A percentile compares a stretch with the other conserved stretches of the same genome.
Evolutionary conservation across 148 eudicot species (phyloP).

Genomic region (Rhododendron ovatum): DNA sequence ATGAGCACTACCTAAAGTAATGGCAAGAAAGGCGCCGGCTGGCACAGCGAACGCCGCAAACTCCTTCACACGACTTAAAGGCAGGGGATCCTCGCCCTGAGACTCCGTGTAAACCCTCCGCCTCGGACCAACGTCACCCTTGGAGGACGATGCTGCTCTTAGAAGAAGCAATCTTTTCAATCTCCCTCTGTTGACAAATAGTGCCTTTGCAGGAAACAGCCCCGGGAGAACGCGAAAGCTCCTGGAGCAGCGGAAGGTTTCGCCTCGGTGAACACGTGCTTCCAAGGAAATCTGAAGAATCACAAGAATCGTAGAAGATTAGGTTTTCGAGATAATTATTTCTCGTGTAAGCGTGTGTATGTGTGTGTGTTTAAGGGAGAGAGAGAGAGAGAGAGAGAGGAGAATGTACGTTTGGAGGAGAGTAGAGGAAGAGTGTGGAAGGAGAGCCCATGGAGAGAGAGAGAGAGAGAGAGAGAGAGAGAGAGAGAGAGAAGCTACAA

Average conservation of each 20-base stretch:
- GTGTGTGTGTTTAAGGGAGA: background rate
- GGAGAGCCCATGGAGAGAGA: conserved; percentile 25
- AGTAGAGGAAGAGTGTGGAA: conserved; percentile 42
- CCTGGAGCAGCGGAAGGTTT: conserved; percentile 1
- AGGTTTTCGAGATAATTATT: background rate
- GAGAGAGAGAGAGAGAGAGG: background rate
- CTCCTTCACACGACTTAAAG: conserved; percentile 35
- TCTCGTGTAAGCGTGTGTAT: background rate
- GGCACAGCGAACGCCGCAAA: conserved; percentile 55
- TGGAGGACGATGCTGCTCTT: conserved; percentile 20
- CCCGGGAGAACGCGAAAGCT: conserved; percentile 2
- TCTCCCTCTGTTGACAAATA: background rate
- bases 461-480: background rate
- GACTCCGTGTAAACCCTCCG: conserved; percentile 63
- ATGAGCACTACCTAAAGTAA: conserved; percentile 50
- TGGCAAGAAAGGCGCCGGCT: conserved; percentile 50
- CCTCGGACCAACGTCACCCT: conserved; percentile 18
- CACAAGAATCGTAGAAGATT: background rate
- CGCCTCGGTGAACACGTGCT: background rate
- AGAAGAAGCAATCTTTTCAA: conserved; percentile 18
- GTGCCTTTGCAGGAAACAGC: conserved; percentile 15
- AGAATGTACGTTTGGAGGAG: background rate
- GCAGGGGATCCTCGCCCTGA: conserved; percentile 33
- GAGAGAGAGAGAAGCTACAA: background rate
- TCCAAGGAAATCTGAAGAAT: background rate